Evolutionary conservation across 2,329 filamentous ascomycete species (phyloP).

Genomic region (Lachnellula subtilissima): DNA sequence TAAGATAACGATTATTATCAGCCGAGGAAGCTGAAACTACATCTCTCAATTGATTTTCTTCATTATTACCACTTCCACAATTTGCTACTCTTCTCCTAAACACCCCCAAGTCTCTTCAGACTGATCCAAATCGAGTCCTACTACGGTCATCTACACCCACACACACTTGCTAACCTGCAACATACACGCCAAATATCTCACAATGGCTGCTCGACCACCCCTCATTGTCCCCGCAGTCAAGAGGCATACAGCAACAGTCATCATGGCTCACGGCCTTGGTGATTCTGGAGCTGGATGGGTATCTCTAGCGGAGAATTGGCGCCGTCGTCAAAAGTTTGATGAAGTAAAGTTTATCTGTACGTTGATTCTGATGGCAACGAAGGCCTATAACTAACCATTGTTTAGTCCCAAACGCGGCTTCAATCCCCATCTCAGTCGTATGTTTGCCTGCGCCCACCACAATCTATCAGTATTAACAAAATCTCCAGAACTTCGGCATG

Average conservation of each 20-base stretch:
- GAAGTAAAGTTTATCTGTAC: constrained; percentile 80
- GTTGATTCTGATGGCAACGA: neutral
- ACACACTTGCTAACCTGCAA: neutral
- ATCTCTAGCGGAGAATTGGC: constrained; percentile 81
- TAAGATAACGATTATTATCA: constrained; percentile 10
- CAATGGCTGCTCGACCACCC: constrained; percentile 32
- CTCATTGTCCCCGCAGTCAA: constrained; percentile 74
- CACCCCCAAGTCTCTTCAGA: too few species aligned
- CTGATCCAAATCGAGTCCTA: too few species aligned
- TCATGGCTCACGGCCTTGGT: constrained; percentile 88
- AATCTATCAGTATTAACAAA: constrained; percentile 5
- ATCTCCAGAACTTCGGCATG: constrained; percentile 64
- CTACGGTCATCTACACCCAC: neutral
- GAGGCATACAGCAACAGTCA: constrained; percentile 88
- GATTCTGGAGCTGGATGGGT: constrained; percentile 79
- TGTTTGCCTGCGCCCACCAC: neutral
- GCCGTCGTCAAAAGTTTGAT: constrained; percentile 70
- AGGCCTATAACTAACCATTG: neutral
- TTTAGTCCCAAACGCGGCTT: constrained; percentile 74
- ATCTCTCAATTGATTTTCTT: neutral
- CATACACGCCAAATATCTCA: neutral
- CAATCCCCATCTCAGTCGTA: constrained; percentile 79
- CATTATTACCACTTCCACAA: too few species aligned
- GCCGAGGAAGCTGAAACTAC: neutral
- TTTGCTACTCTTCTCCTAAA: too few species aligned